Base-by-base conservation (phyloP, 2,329 filamentous ascomycete genomes). In the Colletotrichum tropicale region DNA sequence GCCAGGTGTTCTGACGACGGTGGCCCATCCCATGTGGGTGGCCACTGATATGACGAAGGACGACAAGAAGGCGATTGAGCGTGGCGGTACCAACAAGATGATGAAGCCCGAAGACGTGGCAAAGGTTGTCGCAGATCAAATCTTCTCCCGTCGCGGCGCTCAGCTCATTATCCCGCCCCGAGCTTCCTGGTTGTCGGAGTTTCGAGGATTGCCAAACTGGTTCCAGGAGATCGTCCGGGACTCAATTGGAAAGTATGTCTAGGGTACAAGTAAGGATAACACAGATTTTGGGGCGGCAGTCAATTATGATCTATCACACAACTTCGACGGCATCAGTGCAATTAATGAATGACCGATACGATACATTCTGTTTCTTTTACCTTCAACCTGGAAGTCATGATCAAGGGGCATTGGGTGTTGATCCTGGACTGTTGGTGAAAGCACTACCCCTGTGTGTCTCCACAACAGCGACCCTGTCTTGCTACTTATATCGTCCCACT, bases 381-480 rank as follows among this genome's bases (percentile, higher is more conserved):
- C 10, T 7, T 21, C n/a, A 21, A 7, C 6, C 10, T 21, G 4
- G 43, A 21, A 48, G n/a, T 10, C n/a, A 52, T 52, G 18, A 48
- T 12, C 18, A 48, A 48, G 38, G 38, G 18, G 38, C 38, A 3
- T n/a, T 12, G 38, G 38, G 38, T 48, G 18, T 48, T 48, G 38
- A 1, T 0, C 9, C 18, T 18, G 36, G 36, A 18, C 16, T 2
- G 18, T 48, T n/a, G 18, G 38, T n/a, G 18, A 1, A n/a, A n/a
- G 9, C 0, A 48, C 38, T n/a, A 2, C 18, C 38, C 38, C 38
- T 48, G 38, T 12, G 0, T n/a, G 18, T 48, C 38, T 48, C 38
- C 38, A 48, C 38, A 48, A n/a, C 38, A 48, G 38, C 9, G 0
- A 2, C 38, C 18, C 38, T 48, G 43, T 52, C n/a, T 38, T 18